These are phyloP conservation scores for Jaapia argillacea DNA, from an alignment of 768 basidiomycete species.

Conservation along the genomic window DNA sequence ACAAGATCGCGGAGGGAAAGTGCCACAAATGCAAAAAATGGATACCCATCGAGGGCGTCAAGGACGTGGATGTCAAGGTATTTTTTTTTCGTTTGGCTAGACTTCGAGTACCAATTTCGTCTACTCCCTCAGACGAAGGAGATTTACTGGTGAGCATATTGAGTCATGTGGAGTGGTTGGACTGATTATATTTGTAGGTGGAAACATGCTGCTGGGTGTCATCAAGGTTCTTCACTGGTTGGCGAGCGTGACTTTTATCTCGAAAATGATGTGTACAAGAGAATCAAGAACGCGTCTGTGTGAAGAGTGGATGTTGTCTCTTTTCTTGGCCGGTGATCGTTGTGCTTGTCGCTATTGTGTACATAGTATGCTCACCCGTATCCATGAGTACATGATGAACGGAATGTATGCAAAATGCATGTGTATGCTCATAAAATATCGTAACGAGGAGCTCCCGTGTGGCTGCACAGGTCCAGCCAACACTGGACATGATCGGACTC, in stretches of 20 bases:
- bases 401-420: too few species aligned
- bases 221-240: constrained; percentile 42
- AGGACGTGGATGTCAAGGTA: constrained; percentile 67
- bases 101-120: background rate
- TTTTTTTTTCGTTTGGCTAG: constrained; percentile 6
- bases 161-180: background rate
- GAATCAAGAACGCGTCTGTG: too few species aligned
- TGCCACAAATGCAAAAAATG: constrained; percentile 74
- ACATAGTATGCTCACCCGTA: too few species aligned
- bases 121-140: constrained; percentile 45
- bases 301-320: too few species aligned
- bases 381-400: too few species aligned
- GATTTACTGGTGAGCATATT: constrained; percentile 55
- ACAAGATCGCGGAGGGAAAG: constrained; percentile 52
- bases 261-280: constrained; percentile 35
- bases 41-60: constrained; percentile 64
- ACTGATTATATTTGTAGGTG: constrained; percentile 34
- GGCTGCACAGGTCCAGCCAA: too few species aligned
- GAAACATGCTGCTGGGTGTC: constrained; percentile 79
- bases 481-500: too few species aligned
- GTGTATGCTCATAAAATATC: too few species aligned
- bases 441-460: too few species aligned
- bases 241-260: constrained; percentile 52
- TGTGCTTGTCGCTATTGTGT: too few species aligned
- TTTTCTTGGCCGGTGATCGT: too few species aligned